phyloP scores from a whole-genome alignment of 176 grass and related monocot genomes.

The Pharus latifolius region DNA sequence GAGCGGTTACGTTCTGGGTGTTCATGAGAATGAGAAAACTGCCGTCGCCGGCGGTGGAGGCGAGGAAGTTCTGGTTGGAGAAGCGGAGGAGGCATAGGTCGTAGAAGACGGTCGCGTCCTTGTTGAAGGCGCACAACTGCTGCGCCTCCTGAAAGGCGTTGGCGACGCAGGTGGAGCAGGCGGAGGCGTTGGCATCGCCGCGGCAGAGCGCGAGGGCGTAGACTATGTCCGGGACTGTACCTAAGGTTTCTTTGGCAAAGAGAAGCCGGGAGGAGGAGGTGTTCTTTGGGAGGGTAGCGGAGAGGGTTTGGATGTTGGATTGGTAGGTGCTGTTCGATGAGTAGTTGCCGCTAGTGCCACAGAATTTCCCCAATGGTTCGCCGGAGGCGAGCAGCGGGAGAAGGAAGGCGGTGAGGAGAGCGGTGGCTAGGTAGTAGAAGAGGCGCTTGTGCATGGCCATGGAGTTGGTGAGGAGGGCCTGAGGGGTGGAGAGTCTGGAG shows the following conservation, averaged over 20 bases:
- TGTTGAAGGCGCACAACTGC: neutral
- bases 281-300: neutral
- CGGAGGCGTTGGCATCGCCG: neutral
- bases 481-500: neutral
- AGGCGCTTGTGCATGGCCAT: neutral
- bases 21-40: neutral
- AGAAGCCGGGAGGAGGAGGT: neutral
- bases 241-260: neutral
- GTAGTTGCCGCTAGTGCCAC: neutral
- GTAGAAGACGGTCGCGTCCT: neutral
- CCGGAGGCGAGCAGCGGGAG: neutral
- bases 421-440: neutral
- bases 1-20: neutral
- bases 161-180: neutral
- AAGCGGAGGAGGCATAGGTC: conserved; percentile 33
- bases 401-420: neutral
- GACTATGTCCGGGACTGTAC: neutral
- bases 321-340: neutral
- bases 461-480: neutral
- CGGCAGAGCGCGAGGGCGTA: conserved; percentile 35
- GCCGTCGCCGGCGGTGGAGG: neutral
- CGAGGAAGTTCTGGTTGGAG: conserved; percentile 22
- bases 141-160: neutral
- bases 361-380: neutral
- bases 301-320: neutral